Evolutionary conservation across 495 filamentous ascomycete genomes (phyloP), one percentile per base, ranked within the genome.

Genomic region (Tirmania nivea): DNA sequence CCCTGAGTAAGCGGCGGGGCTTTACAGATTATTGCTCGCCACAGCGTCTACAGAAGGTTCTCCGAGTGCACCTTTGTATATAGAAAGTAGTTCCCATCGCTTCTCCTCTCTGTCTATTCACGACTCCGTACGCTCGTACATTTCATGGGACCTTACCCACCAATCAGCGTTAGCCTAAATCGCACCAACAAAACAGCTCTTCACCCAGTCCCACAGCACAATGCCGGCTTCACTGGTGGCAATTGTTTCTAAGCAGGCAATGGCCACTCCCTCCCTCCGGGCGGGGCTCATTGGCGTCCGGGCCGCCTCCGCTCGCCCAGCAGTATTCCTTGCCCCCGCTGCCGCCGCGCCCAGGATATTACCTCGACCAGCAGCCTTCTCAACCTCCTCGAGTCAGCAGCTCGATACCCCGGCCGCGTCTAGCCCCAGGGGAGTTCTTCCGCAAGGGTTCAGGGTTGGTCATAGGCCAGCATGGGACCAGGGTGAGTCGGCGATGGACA

Each of bases 401-500:
- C 35, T 57, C 51, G 59, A 59, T 54, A 19, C 48, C 51, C 6
- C 53, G 52, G 31, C 35, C 51, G 8, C 51, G 55, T 4, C 49
- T 50, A 31, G 51, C 58, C 17, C 39, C 50, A 20, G 36, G 20
- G 49, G 52, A 12, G 16, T 34, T 1, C 10, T 37, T 16, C 14
- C 52, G 35, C 39, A 52, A 9, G 60, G 56, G 4, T 58, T 59
- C 42, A 58, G 62, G 16, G 42, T 64, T 10, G 25, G 36, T 16
- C 51, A 54, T 11, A 39, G 48, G 16, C 45, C 57, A 19, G 56
- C 39, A 21, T 65, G 62, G 85, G 78, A 94, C 52, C 72, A 90
- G 60, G 71, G 76, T 54, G 86, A 92, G 68, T 78, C 73, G 39
- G 75, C 80, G 12, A 65, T 92, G 45, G 86, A 94, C 66, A 82